These are phyloP conservation scores for Aspergillus wentii DNA, from an alignment of 495 filamentous ascomycete genomes.

Conservation along the genomic window DNA sequence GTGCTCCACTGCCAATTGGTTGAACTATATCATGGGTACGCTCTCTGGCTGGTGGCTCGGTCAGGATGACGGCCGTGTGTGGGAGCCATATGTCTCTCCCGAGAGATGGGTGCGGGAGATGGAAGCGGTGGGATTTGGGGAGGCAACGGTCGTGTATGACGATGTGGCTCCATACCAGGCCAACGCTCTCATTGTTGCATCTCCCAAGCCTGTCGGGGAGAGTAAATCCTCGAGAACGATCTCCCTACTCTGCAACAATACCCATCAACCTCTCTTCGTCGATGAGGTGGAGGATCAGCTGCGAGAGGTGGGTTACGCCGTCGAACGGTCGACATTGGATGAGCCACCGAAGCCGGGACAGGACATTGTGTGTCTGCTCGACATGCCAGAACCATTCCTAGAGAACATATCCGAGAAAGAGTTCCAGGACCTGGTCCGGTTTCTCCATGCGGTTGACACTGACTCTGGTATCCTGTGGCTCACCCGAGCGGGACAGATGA, in stretches of 20 bases:
- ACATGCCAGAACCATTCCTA: constrained; percentile 29
- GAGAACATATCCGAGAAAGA: constrained; percentile 13
- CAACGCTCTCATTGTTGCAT: background rate
- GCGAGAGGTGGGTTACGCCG: too few species aligned
- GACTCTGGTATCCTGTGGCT: constrained; percentile 24
- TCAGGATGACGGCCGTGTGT: constrained; percentile 3
- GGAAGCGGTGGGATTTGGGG: constrained; percentile 15
- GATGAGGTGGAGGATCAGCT: too few species aligned
- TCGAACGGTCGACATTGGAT: too few species aligned
- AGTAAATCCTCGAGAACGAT: background rate
- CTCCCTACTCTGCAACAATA: background rate
- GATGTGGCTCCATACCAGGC: background rate
- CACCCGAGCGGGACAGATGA: constrained; percentile 24
- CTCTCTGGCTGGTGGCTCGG: constrained; percentile 25
- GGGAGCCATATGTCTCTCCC: constrained; percentile 3
- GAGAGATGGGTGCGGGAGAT: constrained; percentile 26
- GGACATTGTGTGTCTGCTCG: constrained; percentile 32
- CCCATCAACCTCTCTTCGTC: background rate
- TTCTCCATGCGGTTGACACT: background rate
- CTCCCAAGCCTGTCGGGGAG: background rate
- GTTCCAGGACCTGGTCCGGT: constrained; percentile 14
- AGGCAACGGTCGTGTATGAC: background rate
- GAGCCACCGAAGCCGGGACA: too few species aligned
- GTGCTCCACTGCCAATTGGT: background rate
- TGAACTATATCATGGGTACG: background rate